Evolutionary conservation across 1,284 basidiomycete genomes (phyloP).

Genomic region (Mycena sp.): DNA sequence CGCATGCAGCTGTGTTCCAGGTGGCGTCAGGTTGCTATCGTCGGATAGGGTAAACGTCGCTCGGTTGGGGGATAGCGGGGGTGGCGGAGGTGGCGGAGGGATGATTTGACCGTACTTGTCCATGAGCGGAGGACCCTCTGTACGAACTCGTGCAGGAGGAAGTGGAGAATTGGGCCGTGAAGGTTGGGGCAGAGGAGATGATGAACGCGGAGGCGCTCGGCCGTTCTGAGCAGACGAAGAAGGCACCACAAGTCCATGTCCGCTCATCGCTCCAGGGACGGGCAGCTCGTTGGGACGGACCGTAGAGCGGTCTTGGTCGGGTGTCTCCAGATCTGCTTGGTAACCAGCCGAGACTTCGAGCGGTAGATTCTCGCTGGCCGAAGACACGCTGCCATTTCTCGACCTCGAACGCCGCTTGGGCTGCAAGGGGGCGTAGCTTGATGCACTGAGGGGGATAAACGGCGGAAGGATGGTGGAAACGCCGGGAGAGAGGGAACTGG

Average conservation of each 20-base stretch:
- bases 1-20: conserved; percentile 35
- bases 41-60: conserved; percentile 50
- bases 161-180: conserved; percentile 35
- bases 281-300: not conserved
- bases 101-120: conserved; percentile 42
- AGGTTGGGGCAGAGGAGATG: conserved; percentile 43
- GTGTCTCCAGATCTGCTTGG: conserved; percentile 64
- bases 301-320: conserved; percentile 54
- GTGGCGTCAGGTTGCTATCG: conserved; percentile 45
- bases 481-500: conserved; percentile 49
- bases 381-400: conserved; percentile 74
- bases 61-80: conserved; percentile 58
- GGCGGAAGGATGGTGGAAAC: conserved; percentile 57
- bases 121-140: conserved; percentile 33
- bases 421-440: conserved; percentile 53
- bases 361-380: conserved; percentile 66
- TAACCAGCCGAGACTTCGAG: conserved; percentile 66
- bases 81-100: conserved; percentile 43
- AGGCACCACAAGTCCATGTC: conserved; percentile 44
- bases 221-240: conserved; percentile 36
- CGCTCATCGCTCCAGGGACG: conserved; percentile 38
- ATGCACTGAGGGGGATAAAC: conserved; percentile 52
- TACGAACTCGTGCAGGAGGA: conserved; percentile 25
- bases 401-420: conserved; percentile 61
- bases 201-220: conserved; percentile 53